phyloP scores from a whole-genome alignment of 768 basidiomycete species.

The Hirschioporus abietinus region DNA sequence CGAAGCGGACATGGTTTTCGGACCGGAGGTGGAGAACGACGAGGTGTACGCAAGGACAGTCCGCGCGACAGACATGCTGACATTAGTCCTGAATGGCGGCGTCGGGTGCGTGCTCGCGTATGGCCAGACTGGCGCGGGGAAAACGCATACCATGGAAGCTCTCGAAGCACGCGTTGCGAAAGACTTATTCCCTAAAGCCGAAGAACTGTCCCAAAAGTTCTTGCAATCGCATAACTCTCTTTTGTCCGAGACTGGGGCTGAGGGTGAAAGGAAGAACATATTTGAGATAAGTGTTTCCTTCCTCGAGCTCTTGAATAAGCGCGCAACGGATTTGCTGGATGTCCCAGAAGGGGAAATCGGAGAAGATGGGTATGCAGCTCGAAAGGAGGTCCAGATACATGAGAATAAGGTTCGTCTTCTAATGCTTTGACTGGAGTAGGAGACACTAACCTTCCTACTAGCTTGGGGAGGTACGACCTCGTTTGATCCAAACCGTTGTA shows the following conservation, averaged over 20 bases:
- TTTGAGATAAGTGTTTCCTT: slow-evolving; percentile 30
- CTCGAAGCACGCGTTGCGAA: slow-evolving; percentile 29
- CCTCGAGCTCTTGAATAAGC: slow-evolving; percentile 29
- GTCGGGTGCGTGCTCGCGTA: slow-evolving; percentile 29
- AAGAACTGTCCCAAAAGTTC: slow-evolving; percentile 17
- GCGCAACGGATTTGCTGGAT: slow-evolving; percentile 26
- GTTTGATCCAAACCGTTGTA: slow-evolving; percentile 22
- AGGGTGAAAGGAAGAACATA: slow-evolving; percentile 14
- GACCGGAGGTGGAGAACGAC: slow-evolving; percentile 26
- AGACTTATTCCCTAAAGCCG: slow-evolving; percentile 26
- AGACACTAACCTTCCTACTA: not conserved
- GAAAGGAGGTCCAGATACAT: slow-evolving; percentile 24
- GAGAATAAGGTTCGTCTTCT: slow-evolving; percentile 26
- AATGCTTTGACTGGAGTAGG: slow-evolving; percentile 4
- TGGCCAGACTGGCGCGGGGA: slow-evolving; percentile 29
- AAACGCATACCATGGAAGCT: slow-evolving; percentile 31
- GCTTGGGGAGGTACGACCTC: slow-evolving; percentile 25
- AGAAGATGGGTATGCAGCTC: slow-evolving; percentile 20
- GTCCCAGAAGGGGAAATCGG: slow-evolving; percentile 17
- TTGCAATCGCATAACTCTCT: slow-evolving; percentile 14
- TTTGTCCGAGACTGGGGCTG: slow-evolving; percentile 6
- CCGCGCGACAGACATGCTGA: slow-evolving; percentile 24
- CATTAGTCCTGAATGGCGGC: slow-evolving; percentile 26
- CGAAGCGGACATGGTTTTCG: slow-evolving; percentile 29
- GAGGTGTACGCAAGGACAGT: slow-evolving; percentile 31